Evolutionary conservation across 139 green algal species (phyloP), one percentile per base, ranked within the genome.

Genomic region (Closterium sp.): DNA sequence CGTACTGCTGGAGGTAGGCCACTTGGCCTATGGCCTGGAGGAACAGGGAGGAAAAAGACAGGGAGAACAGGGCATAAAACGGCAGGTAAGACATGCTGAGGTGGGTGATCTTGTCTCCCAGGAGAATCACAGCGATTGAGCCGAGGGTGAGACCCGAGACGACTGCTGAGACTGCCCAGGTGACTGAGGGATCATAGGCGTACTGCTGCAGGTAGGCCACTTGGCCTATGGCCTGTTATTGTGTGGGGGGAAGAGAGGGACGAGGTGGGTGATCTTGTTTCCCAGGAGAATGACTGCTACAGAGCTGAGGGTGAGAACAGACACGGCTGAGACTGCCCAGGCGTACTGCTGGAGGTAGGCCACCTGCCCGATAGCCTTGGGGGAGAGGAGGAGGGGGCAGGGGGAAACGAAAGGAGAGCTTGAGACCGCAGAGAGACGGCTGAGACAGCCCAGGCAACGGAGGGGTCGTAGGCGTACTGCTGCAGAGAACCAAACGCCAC

Each of bases 41-140:
- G 4, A 70, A 1, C 0, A 70, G 5, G 45, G 10, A 4, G 11
- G 11, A 70, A 17, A 19, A 17, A 70, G 5, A 70, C 9, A 70
- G 45, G 45, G 45, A 70, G 5, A 7, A 70, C 6, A 0, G 11
- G 9, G 45, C 4, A 70, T 2, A 19, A 7, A 62, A 13, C 42
- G 42, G 98, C 45, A 99, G 96, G 96, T n/a, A n/a, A n/a, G n/a
- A n/a, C n/a, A n/a, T n/a, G n/a, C 99, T 99, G 28, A 99, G 95
- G 92, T 99, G 97, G 27, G 89, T 96, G 93, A 99, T 98, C 27
- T 96, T 96, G 92, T 99, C 98, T 42, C 70, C 92, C 27, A 97
- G 96, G 90, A 97, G 97, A 31, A 99, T 96, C 4, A 99, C 95
- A 22, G 97, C 93, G 95, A 99, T 97, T 73, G 97, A 96, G 9